Base-by-base conservation (phyloP, 2,329 filamentous ascomycete genomes). In the Incumbomyces delicatus region DNA sequence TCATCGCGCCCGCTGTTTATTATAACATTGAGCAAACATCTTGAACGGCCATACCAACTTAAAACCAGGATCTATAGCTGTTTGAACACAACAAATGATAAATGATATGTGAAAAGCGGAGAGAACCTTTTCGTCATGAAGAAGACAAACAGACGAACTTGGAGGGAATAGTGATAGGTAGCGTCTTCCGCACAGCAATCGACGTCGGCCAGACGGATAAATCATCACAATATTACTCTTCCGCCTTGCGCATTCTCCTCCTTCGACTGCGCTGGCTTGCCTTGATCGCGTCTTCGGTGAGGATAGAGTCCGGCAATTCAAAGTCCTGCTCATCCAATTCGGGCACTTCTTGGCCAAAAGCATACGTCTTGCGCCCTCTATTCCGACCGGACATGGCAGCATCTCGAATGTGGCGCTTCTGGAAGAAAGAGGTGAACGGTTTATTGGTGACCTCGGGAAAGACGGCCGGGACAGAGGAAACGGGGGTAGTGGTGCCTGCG, bases 341-440 rank as follows among this genome's bases (percentile, higher is more conserved):
- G 1, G 89, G 89, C 16, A 96, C 66, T 0, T 84, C 76, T 20
- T 83, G 77, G 0, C 90, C 90, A 75, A 92, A 96, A 2, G 89
- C 90, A 40, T 83, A 72, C 13, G 81, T 73, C 43, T 76, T 85
- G 41, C 87, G 75, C 36, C 80, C 78, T 44, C 85, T 79, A 30
- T 87, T 76, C 41, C 78, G 73, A 55, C 79, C 80, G 51, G 79
- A 83, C n/a, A 95, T 66, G 8, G 89, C 87, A 6, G 81, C 78
- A 17, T 88, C 85, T 20, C 90, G 82, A 50, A 90, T 75, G 59
- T 94, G 81, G 18, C 76, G 80, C 66, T 92, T 88, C 14, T 75
- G 65, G 61, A 88, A 96, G 68, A 95, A 95, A 0, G 87, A 94
- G n/a, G 72, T 83, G 60, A 95, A 88, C 32, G 85, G 83, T 48